Percentiles rank a stretch among this genome's conserved stretches.
Evolutionary conservation across 371 early-diverging fungal genomes (phyloP).

Genomic region (Massospora cicadina): DNA sequence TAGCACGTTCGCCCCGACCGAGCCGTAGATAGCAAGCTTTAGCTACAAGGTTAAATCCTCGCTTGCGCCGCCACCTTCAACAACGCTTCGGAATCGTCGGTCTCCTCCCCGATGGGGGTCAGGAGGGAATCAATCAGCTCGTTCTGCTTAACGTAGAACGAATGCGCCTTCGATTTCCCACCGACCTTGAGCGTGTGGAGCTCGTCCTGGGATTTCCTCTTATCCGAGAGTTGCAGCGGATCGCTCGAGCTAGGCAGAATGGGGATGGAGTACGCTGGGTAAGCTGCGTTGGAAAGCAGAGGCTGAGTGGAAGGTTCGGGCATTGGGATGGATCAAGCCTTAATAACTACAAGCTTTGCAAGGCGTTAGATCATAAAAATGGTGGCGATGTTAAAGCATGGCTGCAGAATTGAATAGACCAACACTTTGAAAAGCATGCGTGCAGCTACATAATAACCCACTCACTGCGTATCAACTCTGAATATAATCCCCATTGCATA

Average conservation of each 20-base stretch:
- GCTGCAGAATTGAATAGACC: too few species aligned
- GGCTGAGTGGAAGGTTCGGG: background rate
- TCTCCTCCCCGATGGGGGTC: constrained; percentile 25
- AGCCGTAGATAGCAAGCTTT: constrained; percentile 73
- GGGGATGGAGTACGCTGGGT: background rate
- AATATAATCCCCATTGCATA: too few species aligned
- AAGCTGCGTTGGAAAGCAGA: background rate
- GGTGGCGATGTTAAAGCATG: too few species aligned
- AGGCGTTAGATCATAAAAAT: too few species aligned
- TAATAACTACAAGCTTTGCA: too few species aligned
- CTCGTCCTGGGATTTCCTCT: constrained; percentile 21
- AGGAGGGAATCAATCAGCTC: constrained; percentile 56
- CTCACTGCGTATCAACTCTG: too few species aligned
- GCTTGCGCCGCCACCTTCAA: constrained; percentile 26
- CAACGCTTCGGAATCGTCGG: constrained; percentile 23
- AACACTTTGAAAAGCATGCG: too few species aligned
- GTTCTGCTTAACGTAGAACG: constrained; percentile 69
- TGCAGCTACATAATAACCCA: too few species aligned
- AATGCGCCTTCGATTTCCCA: constrained; percentile 21
- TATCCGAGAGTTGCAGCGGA: constrained; percentile 17
- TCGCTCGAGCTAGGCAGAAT: constrained; percentile 11
- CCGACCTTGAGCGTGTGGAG: constrained; percentile 15
- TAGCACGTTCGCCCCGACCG: constrained; percentile 56
- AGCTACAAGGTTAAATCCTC: constrained; percentile 20
- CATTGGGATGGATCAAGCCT: too few species aligned